phyloP scores from a whole-genome alignment of 2,329 filamentous ascomycete genomes.

The Coniella lustricola region DNA sequence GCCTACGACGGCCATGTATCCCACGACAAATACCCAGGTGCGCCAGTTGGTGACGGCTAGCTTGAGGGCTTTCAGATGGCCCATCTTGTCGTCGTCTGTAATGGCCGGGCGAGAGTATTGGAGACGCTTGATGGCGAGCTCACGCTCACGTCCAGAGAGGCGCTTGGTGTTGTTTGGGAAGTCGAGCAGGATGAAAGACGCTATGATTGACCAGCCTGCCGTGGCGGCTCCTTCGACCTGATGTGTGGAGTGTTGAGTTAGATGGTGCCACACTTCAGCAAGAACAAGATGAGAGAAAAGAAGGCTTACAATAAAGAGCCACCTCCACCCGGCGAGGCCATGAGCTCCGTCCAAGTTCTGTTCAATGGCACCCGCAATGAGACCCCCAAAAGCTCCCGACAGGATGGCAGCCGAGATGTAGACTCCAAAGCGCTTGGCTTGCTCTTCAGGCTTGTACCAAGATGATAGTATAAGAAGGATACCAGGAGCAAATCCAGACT shows the following conservation, averaged over 20 bases:
- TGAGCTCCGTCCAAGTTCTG: constrained; percentile 22
- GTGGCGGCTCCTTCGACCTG: constrained; percentile 53
- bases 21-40: constrained; percentile 32
- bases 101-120: constrained; percentile 49
- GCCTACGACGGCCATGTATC: constrained; percentile 36
- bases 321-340: constrained; percentile 28
- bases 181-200: constrained; percentile 61
- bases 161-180: constrained; percentile 56
- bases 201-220: constrained; percentile 43
- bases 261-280: background rate
- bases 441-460: constrained; percentile 45
- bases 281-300: background rate
- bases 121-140: constrained; percentile 53
- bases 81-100: constrained; percentile 51
- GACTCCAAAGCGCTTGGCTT: constrained; percentile 4
- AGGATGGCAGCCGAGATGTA: constrained; percentile 18
- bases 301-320: constrained; percentile 30
- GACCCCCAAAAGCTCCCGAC: constrained; percentile 36
- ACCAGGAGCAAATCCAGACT: constrained; percentile 51
- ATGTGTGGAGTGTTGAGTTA: background rate
- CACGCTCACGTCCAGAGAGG: constrained; percentile 53
- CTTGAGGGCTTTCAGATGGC: constrained; percentile 21
- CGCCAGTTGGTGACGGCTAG: constrained; percentile 31
- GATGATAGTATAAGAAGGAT: constrained; percentile 54
- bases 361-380: constrained; percentile 46